These are phyloP conservation scores for Huntiella omanensis DNA, from an alignment of 2,329 filamentous ascomycete genomes.

Conservation along the genomic window DNA sequence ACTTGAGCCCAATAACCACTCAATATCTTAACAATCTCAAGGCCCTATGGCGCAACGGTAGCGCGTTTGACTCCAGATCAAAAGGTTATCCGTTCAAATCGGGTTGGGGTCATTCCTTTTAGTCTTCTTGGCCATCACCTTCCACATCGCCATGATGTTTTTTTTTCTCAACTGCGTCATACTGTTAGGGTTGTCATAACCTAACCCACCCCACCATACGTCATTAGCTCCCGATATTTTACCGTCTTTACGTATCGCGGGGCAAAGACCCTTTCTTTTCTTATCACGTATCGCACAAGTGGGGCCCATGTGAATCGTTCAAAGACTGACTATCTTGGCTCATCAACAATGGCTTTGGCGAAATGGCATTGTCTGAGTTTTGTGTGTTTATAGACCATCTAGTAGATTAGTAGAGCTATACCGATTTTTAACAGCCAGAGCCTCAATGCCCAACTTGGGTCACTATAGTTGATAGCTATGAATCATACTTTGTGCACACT, in stretches of 20 bases:
- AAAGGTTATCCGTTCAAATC: background rate
- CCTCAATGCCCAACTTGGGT: too few species aligned
- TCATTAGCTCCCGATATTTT: background rate
- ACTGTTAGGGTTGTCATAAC: background rate
- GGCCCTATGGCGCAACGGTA: conserved; percentile 10
- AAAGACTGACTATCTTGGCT: too few species aligned
- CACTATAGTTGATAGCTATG: too few species aligned
- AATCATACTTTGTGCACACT: too few species aligned
- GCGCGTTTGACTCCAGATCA: conserved; percentile 11
- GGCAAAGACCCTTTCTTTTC: background rate
- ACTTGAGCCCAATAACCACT: too few species aligned
- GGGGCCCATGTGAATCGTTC: background rate
- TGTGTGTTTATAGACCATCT: too few species aligned
- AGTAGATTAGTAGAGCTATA: too few species aligned
- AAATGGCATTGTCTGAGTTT: too few species aligned
- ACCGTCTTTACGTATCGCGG: background rate
- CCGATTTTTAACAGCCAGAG: too few species aligned
- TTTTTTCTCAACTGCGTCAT: background rate
- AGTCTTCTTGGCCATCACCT: background rate
- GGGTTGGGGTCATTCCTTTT: background rate
- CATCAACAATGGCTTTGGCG: too few species aligned
- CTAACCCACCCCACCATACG: too few species aligned
- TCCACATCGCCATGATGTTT: background rate
- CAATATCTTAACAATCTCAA: too few species aligned
- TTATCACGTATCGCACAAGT: conserved; percentile 8